Base-by-base conservation (phyloP, 2,329 filamentous ascomycete genomes). In the Pseudocercospora pini-densiflorae region DNA sequence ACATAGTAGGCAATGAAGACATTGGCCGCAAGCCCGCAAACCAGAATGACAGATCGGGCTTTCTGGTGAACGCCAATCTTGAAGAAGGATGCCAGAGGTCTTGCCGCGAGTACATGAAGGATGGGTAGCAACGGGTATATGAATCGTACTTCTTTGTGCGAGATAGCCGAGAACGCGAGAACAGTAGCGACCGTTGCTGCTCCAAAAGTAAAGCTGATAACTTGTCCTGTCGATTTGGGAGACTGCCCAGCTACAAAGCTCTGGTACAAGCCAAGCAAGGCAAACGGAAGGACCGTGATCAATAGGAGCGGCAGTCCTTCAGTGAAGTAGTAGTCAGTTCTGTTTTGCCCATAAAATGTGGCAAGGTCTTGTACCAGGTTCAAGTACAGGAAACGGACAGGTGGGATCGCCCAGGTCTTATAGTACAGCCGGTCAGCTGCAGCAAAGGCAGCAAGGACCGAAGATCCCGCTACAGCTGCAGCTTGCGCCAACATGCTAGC, bases 121-220 rank as follows among this genome's bases (percentile, higher is more conserved):
- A 90, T 86, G 1, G 95, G 94, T 1, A 98, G 86, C 19, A 99
- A 86, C 0, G 95, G 94, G 75, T 97, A 97, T 71, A 98, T 92
- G 82, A 99, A 99, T 74, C 95, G 92, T 73, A 97, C 92, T 84
- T 99, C 95, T 79, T 99, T 99, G 81, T 99, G 95, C 1, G 93
- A 89, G 71, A 98, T 92, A 55, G 92, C 76, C 1, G 92, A 97
- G 36, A 98, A 85, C 1, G 83, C 78, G 1, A 81, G 77, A 9
- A 91, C 80, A 64, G 90, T 91, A 62, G 89, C 69, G 49, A 90
- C 84, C 7, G 87, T 82, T 31, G 75, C 66, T 6, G 84, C 83
- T 9, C 88, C 83, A 8, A 94, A 80, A 40, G 85, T 84, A 62
- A 83, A 84, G 60, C 66, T 59, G 8, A 63, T 72, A 31, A 71